Conservation (phyloP, 2,329 filamentous ascomycete genomes). For the Aspergillus calidoustus region DNA sequence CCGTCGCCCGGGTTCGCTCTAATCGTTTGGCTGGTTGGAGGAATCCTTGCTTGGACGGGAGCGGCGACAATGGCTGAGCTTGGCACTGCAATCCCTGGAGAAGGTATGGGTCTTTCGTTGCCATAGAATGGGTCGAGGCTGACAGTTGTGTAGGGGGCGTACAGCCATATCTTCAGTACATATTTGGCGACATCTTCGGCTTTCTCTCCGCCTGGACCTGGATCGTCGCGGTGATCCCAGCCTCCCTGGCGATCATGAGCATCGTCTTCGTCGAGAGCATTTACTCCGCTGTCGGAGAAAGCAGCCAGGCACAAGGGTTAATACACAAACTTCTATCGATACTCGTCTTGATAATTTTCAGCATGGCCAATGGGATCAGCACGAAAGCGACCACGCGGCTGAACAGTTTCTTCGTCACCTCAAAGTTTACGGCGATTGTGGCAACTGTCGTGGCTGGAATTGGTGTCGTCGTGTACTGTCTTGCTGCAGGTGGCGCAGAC, state of each 20-base stretch:
- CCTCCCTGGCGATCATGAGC: constrained; percentile 24
- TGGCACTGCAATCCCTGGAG: constrained; percentile 24
- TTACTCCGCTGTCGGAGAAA: constrained; percentile 20
- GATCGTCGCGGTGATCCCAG: constrained; percentile 26
- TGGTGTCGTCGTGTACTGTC: constrained; percentile 16
- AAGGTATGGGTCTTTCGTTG: constrained; percentile 13
- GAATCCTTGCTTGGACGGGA: constrained; percentile 24
- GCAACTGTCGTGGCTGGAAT: constrained; percentile 18
- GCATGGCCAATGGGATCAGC: constrained; percentile 23
- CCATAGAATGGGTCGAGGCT: no score
- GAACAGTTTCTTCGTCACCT: constrained; percentile 22
- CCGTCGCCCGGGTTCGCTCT: constrained; percentile 23
- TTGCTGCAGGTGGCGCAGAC: not conserved
- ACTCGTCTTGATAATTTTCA: constrained; percentile 16
- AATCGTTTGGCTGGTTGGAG: constrained; percentile 25
- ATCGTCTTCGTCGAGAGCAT: constrained; percentile 27
- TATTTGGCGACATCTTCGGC: constrained; percentile 25
- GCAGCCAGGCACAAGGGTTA: constrained; percentile 10
- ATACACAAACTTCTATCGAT: constrained; percentile 22
- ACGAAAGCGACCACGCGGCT: constrained; percentile 23
- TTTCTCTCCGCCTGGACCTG: constrained; percentile 27
- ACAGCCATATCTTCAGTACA: constrained; percentile 25
- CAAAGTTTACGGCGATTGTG: constrained; percentile 21
- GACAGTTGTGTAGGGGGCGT: constrained; percentile 16
- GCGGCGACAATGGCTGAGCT: constrained; percentile 26